Conservation (phyloP, 2,329 filamentous ascomycete species). For the Didymella segeticola region DNA sequence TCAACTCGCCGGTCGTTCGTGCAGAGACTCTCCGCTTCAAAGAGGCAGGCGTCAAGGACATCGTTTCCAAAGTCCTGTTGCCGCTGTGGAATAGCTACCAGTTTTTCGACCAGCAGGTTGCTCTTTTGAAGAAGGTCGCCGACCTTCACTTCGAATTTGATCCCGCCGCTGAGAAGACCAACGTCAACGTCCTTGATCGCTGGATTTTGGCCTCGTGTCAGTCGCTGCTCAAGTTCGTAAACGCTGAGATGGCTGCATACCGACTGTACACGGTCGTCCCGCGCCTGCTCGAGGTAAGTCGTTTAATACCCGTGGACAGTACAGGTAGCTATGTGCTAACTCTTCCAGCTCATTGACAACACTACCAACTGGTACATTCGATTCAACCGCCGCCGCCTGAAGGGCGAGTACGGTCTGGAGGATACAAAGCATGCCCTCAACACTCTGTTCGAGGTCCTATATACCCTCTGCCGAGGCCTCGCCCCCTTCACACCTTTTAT, state of each 20-base stretch:
- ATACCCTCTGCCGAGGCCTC: constrained; percentile 83
- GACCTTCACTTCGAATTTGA: constrained; percentile 80
- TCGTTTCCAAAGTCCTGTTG: constrained; percentile 87
- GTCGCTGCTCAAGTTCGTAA: constrained; percentile 87
- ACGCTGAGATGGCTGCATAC: constrained; percentile 85
- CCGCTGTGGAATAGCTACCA: constrained; percentile 97
- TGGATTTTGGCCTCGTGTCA: constrained; percentile 96
- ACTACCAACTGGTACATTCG: constrained; percentile 99
- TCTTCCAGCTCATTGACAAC: constrained; percentile 75
- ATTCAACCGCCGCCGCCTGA: constrained; percentile 88
- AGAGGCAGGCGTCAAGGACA: constrained; percentile 90
- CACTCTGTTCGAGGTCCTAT: constrained; percentile 91
- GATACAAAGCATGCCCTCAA: constrained; percentile 92
- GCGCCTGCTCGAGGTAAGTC: constrained; percentile 67
- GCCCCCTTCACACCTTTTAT: constrained; percentile 97
- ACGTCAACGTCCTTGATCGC: constrained; percentile 91
- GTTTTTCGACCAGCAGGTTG: constrained; percentile 90
- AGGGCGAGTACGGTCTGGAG: constrained; percentile 84
- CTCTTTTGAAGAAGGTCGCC: constrained; percentile 84
- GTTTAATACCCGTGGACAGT: neutral
- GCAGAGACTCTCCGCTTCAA: constrained; percentile 92
- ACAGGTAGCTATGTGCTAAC: constrained; percentile 12
- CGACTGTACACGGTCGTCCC: constrained; percentile 85
- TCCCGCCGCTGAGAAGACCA: constrained; percentile 74
- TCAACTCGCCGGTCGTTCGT: constrained; percentile 93